phyloP scores from a whole-genome alignment of 768 basidiomycete genomes.

The Leucogyrophana mollusca region DNA sequence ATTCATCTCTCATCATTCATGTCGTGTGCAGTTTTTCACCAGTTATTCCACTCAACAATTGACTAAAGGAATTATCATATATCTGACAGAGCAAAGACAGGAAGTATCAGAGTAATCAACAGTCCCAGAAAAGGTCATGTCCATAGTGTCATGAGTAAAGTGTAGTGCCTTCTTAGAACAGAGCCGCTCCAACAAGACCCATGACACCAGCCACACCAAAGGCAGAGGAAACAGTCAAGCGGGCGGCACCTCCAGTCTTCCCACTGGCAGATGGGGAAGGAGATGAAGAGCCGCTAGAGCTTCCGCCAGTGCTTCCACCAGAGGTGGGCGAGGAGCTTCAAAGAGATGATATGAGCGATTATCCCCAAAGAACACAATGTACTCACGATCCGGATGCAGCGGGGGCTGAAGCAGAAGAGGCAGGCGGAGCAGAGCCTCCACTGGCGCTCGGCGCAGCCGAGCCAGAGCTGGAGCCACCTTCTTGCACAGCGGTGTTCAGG shows the following conservation, averaged over 20 bases:
- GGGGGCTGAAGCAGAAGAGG: constrained; percentile 5
- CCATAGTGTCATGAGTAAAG: constrained; percentile 9
- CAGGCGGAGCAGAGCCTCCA: not conserved
- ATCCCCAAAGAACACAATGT: not conserved
- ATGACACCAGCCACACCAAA: constrained; percentile 49
- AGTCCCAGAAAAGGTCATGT: constrained; percentile 12
- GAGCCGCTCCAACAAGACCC: constrained; percentile 49
- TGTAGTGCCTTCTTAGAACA: constrained; percentile 34
- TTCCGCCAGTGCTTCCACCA: not conserved
- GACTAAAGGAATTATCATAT: too few relatives aligned
- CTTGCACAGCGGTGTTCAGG: constrained; percentile 17
- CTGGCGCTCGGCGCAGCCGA: not conserved
- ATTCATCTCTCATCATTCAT: too few relatives aligned
- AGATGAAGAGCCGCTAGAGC: constrained; percentile 14
- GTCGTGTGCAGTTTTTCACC: too few relatives aligned
- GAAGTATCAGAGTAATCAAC: constrained; percentile 18
- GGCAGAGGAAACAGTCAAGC: constrained; percentile 25
- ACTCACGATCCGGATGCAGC: constrained; percentile 6
- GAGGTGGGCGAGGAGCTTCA: too few relatives aligned
- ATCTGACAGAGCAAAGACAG: constrained; percentile 7
- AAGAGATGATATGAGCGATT: not conserved
- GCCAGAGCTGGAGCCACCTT: constrained; percentile 7
- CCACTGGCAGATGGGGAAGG: constrained; percentile 18
- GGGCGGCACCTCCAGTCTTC: constrained; percentile 30
- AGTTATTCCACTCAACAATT: too few relatives aligned